Conservation (phyloP, 73 alveolate genomes). For the Paramecium primaurelia region DNA sequence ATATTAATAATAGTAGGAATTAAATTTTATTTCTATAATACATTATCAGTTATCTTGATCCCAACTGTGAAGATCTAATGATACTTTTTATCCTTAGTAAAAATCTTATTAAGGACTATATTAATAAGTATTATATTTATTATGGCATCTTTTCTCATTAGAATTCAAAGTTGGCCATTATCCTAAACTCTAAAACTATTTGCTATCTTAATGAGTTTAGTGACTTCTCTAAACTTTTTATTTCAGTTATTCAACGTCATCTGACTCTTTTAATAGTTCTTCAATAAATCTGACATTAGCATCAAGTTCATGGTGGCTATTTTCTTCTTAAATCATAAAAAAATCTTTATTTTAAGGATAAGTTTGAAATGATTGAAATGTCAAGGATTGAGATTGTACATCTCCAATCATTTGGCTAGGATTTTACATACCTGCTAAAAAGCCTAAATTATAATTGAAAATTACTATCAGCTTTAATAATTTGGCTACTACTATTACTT, state of each 20-base stretch:
- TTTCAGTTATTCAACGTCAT: background rate
- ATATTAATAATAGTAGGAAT: no score
- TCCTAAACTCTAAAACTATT: slow-evolving; percentile 8
- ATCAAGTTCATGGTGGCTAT: slow-evolving; percentile 52
- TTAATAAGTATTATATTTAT: slow-evolving; percentile 26
- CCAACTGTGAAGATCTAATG: background rate
- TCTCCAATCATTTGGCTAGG: slow-evolving; percentile 3
- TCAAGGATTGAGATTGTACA: slow-evolving; percentile 13
- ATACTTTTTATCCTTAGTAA: background rate
- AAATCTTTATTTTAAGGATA: slow-evolving; percentile 52
- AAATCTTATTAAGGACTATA: slow-evolving; percentile 1
- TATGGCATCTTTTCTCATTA: background rate
- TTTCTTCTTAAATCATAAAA: slow-evolving; percentile 53
- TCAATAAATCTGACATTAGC: slow-evolving; percentile 58
- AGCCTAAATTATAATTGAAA: background rate
- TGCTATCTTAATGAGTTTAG: background rate
- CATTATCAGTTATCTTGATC: background rate
- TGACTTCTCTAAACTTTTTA: background rate
- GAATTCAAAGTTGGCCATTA: background rate
- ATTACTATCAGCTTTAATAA: slow-evolving; percentile 41
- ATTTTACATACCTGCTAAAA: slow-evolving; percentile 42
- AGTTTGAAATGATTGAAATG: slow-evolving; percentile 48
- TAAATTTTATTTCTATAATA: background rate
- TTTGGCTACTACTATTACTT: background rate
- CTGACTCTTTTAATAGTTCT: slow-evolving; percentile 55